These are phyloP conservation scores for Talaromyces marneffei DNA, from an alignment of 2,329 filamentous ascomycete genomes.

Conservation along the genomic window DNA sequence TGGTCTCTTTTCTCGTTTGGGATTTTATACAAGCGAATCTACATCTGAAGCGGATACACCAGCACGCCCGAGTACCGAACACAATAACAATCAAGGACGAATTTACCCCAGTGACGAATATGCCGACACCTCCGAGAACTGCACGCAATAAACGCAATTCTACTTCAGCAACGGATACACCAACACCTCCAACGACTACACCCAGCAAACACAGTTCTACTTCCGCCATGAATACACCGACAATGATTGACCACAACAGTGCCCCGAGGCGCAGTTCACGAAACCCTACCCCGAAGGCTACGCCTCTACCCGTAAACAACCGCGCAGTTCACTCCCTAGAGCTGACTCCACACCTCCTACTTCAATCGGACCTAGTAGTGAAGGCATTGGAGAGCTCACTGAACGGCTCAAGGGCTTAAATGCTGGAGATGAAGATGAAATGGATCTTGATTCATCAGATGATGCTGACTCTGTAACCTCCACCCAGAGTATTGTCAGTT, in stretches of 20 bases:
- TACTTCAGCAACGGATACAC: background rate
- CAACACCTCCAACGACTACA: background rate
- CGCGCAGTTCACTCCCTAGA: background rate
- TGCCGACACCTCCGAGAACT: background rate
- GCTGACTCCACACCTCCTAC: background rate
- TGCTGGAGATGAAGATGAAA: background rate
- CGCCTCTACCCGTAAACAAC: background rate
- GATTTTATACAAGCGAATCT: background rate
- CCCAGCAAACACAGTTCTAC: background rate
- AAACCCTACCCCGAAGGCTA: background rate
- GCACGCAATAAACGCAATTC: background rate
- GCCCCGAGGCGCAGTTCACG: background rate
- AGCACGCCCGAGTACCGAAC: background rate
- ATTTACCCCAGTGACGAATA: too few species aligned
- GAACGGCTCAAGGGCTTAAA: background rate
- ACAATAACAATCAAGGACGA: too few species aligned
- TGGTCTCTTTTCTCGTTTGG: too few species aligned
- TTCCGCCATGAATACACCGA: background rate
- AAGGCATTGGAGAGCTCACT: background rate
- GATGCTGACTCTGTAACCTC: background rate
- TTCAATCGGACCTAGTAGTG: background rate
- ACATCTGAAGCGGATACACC: background rate
- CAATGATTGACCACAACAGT: background rate
- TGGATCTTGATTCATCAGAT: too few species aligned
- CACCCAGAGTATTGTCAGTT: background rate